Base-by-base conservation (phyloP, 2,329 filamentous ascomycete species). In the Aureobasidium melanogenum region DNA sequence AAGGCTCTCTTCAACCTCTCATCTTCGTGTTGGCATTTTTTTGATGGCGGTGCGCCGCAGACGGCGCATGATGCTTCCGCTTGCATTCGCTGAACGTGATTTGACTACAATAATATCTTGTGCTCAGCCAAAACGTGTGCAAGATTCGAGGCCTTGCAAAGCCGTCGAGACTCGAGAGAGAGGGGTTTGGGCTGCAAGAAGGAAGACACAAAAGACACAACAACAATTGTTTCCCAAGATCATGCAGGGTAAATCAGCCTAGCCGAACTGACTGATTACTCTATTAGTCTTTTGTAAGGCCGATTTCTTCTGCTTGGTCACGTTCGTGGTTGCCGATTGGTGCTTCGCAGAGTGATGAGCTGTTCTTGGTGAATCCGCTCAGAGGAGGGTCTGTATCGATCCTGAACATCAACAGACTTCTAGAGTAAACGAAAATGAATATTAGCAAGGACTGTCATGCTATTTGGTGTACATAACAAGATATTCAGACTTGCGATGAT, bases 11-110 rank as follows among this genome's bases (percentile, higher is more conserved):
- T 65, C 19, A 73, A 62, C 26, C 69, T 67, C 54, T 72, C 64
- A 22, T 69, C 67, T 58, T 73, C 71, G 51, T 73, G 71, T 12
- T 67, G 67, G 48, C 71, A 73, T 52, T 72, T 70, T 0, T 68
- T 69, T 22, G 66, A 67, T 17, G 68, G 65, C 26, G 69, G 67
- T 8, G 68, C 69, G 51, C 69, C 70, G 63, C 71, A 73, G 56
- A 73, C 71, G 52, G 71, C 71, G 62, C 71, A 76, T 64, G 66
- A 68, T 39, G 71, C 69, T 60, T 70, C 69, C 28, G 69, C 44
- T 41, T 59, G 56, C 56, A 59, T 59, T 14, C 22, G 19, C 26
- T 8, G 41, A 28, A 7, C 41, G 3, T 54, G 24, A 22, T 26
- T 12, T 10, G 3, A 6, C 24, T 4, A n/a, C 9, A 8, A 39